Evolutionary conservation across 768 basidiomycete species (phyloP), one percentile per base, ranked within the genome.

Genomic region (Psilocybe sp.): DNA sequence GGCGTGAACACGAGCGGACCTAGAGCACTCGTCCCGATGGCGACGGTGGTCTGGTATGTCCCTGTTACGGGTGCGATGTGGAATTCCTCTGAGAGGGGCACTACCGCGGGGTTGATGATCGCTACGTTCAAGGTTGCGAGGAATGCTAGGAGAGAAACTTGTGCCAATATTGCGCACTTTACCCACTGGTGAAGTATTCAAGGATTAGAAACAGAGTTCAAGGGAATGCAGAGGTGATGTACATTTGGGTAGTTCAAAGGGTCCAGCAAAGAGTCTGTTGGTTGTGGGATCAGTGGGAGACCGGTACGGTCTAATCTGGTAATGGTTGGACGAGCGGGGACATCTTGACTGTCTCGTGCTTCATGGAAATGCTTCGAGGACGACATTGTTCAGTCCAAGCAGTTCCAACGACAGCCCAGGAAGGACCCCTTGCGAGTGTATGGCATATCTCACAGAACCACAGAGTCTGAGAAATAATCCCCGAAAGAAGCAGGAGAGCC

Each of bases 271-370:
- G 66, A 68, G 35, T 57, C 54, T 3, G 71, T 65, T 13, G 74
- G 74, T 40, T 77, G 74, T 28, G 76, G 74, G 38, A 71, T 62
- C 42, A 77, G 67, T 12, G 73, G 68, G 12, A 75, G 66, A 14
- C 71, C 71, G 28, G 55, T 56, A 13, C 57, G 57, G 51, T 72
- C 73, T 40, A 71, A 52, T 54, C 69, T 71, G 38, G 64, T 34
- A 7, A 40, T 5, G 19, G 12, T 16, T 28, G 49, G 19, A 35
- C 46, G 23, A 13, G 28, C n/a, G 5, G 32, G 4, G 23, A 7
- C 23, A 7, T 28, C 23, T 28, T 7, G 23, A 28, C 23, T 7
- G 7, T 28, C 23, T 28, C 23, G 23, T 28, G 7, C 7, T 7
- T 28, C 23, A 28, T 28, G 23, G 7, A 7, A 3, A 28, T 28